Base-by-base conservation (phyloP, 2,329 filamentous ascomycete genomes). In the Exophiala sp. region DNA sequence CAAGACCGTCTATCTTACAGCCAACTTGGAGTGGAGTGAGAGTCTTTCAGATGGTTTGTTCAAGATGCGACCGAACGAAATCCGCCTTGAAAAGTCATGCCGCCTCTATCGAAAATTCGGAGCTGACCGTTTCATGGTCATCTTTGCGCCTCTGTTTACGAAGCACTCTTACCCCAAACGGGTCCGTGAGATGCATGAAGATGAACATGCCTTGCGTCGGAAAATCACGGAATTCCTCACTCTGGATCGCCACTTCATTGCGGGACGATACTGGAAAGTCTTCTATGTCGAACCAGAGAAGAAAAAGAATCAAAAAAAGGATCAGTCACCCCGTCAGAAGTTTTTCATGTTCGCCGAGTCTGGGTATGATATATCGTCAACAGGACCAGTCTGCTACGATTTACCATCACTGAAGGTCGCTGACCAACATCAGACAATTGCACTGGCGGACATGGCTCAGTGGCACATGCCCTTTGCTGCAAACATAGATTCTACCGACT, bases 51-150 rank as follows among this genome's bases (percentile, higher is more conserved):
- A 62, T 3, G 67, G 70, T 0, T 64, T 72, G 5, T 67, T 76
- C 33, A 69, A 69, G 35, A 57, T 78, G 29, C 68, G 50, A 11
- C 60, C 76, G 20, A 72, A 73, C 20, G 69, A 74, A 0, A 60
- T 77, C 1, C 72, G 71, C 46, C 57, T 68, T 3, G 75, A 77
- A 16, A 51, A 65, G 45, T 70, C 72, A 9, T 75, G 73, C 63
- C 73, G 75, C 1, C 72, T 78, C 33, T 68, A 72, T 45, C 68
- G 75, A 16, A 69, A 72, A 29, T 77, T 75, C 59, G 75, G 75
- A 3, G 70, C 70, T 4, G 74, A 77, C 63, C 65, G 75, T 29
- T 78, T 77, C 52, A 61, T 76, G 11, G 69, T 71, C 24, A 45
- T 78, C 11, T 70, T 66, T 1, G 59, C 74, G 3, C 72, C 66